A percentile compares a stretch with the other conserved stretches of the same genome.
These are phyloP conservation scores for Prorocentrum cordatum DNA, from an alignment of 169 alveolate genomes.

Conservation along the genomic window DNA sequence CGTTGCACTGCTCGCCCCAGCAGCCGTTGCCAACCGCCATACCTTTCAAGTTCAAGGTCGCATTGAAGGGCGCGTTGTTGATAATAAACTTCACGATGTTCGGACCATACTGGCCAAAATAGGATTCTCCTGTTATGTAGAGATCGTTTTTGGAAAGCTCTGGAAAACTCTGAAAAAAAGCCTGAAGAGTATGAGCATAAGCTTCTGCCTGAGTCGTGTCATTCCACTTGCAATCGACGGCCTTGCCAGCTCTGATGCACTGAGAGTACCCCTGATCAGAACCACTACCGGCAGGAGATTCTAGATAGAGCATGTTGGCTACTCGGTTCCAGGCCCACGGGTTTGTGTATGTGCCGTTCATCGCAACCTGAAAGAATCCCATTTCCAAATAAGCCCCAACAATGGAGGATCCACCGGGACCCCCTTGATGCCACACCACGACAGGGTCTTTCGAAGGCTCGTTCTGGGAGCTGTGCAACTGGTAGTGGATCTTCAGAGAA, in stretches of 20 bases:
- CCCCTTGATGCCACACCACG: not conserved
- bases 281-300: not conserved
- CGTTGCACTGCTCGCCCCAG: not conserved
- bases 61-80: not conserved
- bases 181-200: not conserved
- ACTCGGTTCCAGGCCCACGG: not conserved
- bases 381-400: not conserved
- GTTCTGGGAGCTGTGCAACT: not conserved
- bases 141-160: not conserved
- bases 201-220: not conserved
- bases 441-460: not conserved
- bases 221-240: not conserved
- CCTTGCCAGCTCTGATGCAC: not conserved
- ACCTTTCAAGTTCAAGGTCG: not conserved
- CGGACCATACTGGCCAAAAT: not conserved
- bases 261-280: not conserved
- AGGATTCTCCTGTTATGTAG: not conserved
- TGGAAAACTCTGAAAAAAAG: not conserved
- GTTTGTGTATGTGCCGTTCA: not conserved
- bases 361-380: not conserved
- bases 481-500: not conserved
- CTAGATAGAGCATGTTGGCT: not conserved
- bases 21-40: not conserved
- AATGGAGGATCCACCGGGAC: not conserved
- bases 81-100: not conserved